Percentiles rank a stretch among this genome's conserved stretches.
These are phyloP conservation scores for Candida sanyaensis DNA, from an alignment of 1,139 yeast genomes.

Conservation along the genomic window DNA sequence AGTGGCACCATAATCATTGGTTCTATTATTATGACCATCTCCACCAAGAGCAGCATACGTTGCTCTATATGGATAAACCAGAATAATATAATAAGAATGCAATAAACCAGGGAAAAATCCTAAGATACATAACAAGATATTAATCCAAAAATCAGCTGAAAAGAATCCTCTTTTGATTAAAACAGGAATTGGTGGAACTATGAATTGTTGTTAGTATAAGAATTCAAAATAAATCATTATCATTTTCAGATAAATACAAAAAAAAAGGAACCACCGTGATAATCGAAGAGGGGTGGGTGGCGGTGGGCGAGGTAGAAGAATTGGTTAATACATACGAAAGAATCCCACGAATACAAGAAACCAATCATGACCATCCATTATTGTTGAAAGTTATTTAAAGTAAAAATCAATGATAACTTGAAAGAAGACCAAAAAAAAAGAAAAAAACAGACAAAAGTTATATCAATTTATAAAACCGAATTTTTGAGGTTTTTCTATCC, in stretches of 20 bases:
- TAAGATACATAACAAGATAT: constrained; percentile 69
- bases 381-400: not conserved
- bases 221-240: no score
- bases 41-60: constrained; percentile 22
- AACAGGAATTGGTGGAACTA: constrained; percentile 80
- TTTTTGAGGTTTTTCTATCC: no score
- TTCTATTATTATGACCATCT: constrained; percentile 31
- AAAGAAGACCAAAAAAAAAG: no score
- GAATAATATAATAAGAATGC: constrained; percentile 63
- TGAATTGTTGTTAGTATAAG: not conserved
- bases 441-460: no score
- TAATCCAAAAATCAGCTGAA: constrained; percentile 72
- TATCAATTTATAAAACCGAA: no score
- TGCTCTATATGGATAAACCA: constrained; percentile 47
- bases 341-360: constrained; percentile 77
- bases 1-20: constrained; percentile 29
- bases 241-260: no score
- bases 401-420: no score
- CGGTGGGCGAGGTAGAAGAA: no score
- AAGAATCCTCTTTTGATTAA: constrained; percentile 73
- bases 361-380: constrained; percentile 75
- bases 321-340: constrained; percentile 33
- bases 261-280: no score
- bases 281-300: no score
- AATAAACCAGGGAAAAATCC: constrained; percentile 83